phyloP scores from a whole-genome alignment of 2,329 filamentous ascomycete species.

The Pezicula carpinea region DNA sequence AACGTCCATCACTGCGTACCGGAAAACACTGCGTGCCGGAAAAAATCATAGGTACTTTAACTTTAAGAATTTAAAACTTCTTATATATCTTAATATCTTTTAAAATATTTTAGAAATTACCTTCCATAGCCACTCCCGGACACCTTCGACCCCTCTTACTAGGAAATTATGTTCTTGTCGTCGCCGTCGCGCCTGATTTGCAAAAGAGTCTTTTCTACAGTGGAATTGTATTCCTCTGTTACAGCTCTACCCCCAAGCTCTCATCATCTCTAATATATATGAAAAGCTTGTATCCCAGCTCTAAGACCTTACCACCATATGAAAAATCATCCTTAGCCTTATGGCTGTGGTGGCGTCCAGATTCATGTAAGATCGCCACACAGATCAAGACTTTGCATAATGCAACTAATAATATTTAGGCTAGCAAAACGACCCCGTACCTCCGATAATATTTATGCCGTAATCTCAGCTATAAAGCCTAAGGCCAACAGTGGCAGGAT shows the following conservation, averaged over 20 bases:
- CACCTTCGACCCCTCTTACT: slow-evolving; percentile 1
- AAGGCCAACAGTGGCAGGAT: slow-evolving; percentile 2
- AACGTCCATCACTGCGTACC: too few species aligned
- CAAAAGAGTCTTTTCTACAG: background rate
- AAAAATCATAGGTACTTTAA: too few species aligned
- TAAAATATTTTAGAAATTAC: slow-evolving; percentile 3
- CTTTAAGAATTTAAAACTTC: too few species aligned
- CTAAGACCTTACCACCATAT: slow-evolving; percentile 2
- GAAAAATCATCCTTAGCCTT: slow-evolving; percentile 5
- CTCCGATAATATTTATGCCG: slow-evolving; percentile 3
- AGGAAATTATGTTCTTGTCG: slow-evolving; percentile 4
- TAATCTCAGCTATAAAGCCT: slow-evolving; percentile 4
- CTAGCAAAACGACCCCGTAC: background rate
- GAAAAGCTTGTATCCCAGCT: slow-evolving; percentile 4
- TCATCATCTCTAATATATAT: slow-evolving; percentile 1
- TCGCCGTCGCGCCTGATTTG: slow-evolving; percentile 1
- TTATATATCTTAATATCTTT: too few species aligned
- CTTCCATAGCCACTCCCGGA: slow-evolving; percentile 4
- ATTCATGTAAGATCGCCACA: slow-evolving; percentile 8
- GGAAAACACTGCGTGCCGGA: too few species aligned
- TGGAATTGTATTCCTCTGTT: background rate
- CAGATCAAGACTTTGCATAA: slow-evolving; percentile 5
- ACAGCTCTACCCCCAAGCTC: slow-evolving; percentile 5
- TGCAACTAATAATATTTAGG: background rate
- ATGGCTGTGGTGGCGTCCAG: background rate